Percentiles rank a stretch among this genome's conserved stretches.
These are phyloP conservation scores for Microbotryum violaceum DNA, from an alignment of 1,284 basidiomycete genomes.

Conservation along the genomic window DNA sequence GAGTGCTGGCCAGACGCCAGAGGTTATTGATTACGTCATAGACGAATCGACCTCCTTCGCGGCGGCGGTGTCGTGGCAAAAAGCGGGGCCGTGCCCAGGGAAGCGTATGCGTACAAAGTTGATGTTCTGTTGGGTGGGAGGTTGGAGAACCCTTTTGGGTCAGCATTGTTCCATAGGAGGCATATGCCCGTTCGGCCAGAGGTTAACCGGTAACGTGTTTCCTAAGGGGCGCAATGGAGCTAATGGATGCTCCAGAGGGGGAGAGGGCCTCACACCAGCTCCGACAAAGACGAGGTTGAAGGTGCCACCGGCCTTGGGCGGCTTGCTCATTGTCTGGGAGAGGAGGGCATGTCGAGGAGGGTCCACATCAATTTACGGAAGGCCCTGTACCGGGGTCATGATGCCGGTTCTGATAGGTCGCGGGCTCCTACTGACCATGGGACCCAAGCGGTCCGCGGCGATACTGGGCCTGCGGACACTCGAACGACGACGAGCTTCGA, in stretches of 20 bases:
- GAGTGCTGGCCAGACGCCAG: background rate
- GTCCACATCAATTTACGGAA: no score
- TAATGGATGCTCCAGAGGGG: no score
- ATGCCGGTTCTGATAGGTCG: no score
- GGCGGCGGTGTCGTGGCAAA: background rate
- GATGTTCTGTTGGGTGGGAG: constrained; percentile 24
- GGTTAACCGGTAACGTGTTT: background rate
- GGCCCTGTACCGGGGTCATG: no score
- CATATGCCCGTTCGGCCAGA: background rate
- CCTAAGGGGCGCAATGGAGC: no score
- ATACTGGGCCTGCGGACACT: constrained; percentile 15
- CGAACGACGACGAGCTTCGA: no score
- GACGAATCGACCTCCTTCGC: background rate
- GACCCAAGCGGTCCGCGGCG: constrained; percentile 13
- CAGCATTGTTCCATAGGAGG: background rate
- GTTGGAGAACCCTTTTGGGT: background rate
- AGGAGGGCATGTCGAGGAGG: no score
- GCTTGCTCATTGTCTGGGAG: constrained; percentile 10
- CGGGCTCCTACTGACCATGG: constrained; percentile 1
- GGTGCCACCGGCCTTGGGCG: constrained; percentile 8
- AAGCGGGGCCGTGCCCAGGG: no score
- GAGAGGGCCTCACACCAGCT: constrained; percentile 52
- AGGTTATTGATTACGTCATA: background rate
- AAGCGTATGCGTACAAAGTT: constrained; percentile 29
- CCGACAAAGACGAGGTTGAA: constrained; percentile 79